Conservation (phyloP, 2,329 filamentous ascomycete species). For the Ascochyta viciae-villosae region DNA sequence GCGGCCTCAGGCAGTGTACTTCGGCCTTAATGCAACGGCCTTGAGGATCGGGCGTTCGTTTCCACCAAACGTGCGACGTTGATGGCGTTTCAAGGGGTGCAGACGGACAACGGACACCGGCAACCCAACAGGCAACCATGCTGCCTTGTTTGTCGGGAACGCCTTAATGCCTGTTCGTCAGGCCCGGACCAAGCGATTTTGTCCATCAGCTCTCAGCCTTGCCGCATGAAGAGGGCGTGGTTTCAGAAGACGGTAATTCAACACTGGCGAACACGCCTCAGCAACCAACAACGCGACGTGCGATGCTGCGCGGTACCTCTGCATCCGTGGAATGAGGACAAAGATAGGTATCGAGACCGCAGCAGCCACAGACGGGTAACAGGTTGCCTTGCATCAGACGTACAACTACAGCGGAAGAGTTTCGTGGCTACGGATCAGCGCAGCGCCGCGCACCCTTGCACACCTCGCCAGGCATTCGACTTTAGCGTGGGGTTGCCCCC, state of each 20-base stretch:
- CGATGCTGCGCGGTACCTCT: not conserved
- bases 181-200: constrained; percentile 15
- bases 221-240: constrained; percentile 24
- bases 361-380: constrained; percentile 17
- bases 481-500: constrained; percentile 30
- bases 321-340: constrained; percentile 11
- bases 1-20: not conserved
- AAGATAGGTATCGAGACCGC: constrained; percentile 11
- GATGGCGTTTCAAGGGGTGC: constrained; percentile 37
- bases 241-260: constrained; percentile 24
- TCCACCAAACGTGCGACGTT: constrained; percentile 36
- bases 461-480: constrained; percentile 14
- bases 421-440: constrained; percentile 26
- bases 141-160: constrained; percentile 30
- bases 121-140: constrained; percentile 33
- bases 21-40: constrained; percentile 11
- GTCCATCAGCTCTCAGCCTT: constrained; percentile 16
- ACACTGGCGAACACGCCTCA: not conserved
- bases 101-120: constrained; percentile 27
- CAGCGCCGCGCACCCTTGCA: constrained; percentile 28
- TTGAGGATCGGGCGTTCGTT: constrained; percentile 5
- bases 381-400: constrained; percentile 21
- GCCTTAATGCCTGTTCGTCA: constrained; percentile 18
- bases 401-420: constrained; percentile 18
- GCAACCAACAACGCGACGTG: not conserved